Evolutionary conservation across 2,329 filamentous ascomycete species (phyloP).

Genomic region (Colletotrichum tropicicola): DNA sequence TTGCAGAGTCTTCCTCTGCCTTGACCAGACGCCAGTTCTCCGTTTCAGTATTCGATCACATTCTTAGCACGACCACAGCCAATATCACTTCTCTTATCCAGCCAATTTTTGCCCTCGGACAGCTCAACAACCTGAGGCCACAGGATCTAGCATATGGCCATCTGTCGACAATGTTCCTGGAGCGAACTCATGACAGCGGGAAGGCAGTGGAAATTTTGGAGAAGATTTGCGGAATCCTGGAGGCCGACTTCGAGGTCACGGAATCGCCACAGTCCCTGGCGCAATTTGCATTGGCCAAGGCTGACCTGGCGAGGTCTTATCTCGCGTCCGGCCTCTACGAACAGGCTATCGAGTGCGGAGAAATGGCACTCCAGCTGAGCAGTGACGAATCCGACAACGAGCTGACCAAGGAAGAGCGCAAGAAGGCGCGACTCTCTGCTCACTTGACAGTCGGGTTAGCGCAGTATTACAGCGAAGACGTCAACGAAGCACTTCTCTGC

Average conservation of each 20-base stretch:
- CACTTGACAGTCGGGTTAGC: constrained; percentile 88
- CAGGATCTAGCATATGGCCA: constrained; percentile 79
- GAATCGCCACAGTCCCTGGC: constrained; percentile 80
- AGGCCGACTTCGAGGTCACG: constrained; percentile 84
- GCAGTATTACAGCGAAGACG: constrained; percentile 74
- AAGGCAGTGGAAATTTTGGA: constrained; percentile 72
- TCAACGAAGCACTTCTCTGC: constrained; percentile 77
- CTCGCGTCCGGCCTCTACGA: constrained; percentile 74
- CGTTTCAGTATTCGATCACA: constrained; percentile 82
- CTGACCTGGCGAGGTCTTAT: constrained; percentile 86
- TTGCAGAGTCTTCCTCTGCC: constrained; percentile 79
- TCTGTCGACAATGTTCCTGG: constrained; percentile 81
- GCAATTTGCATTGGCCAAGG: constrained; percentile 82
- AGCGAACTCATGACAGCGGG: constrained; percentile 76
- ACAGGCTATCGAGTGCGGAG: constrained; percentile 80
- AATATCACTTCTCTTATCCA: constrained; percentile 76
- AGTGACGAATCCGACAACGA: constrained; percentile 75
- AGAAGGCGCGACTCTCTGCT: constrained; percentile 80
- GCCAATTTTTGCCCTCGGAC: constrained; percentile 87
- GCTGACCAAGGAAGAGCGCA: constrained; percentile 70
- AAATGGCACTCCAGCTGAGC: constrained; percentile 81
- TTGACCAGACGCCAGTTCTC: constrained; percentile 83
- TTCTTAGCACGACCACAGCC: constrained; percentile 66
- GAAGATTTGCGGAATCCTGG: constrained; percentile 73
- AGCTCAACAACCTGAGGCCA: constrained; percentile 77